Percentiles rank a stretch among this genome's conserved stretches.
phyloP scores from a whole-genome alignment of 345 rosid species.

The Viola odorata region DNA sequence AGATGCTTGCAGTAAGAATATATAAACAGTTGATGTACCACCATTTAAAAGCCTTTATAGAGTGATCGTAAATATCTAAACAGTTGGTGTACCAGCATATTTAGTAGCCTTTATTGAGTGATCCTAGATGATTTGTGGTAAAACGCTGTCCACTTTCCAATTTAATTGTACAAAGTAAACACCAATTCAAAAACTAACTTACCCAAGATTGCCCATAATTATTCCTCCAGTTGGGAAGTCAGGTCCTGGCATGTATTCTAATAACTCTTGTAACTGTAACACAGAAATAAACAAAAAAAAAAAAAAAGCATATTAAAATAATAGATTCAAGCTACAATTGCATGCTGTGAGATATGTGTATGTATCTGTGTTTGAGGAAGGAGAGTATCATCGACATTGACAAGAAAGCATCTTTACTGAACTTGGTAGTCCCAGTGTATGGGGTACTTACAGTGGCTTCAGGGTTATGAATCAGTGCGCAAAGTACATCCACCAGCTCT shows the following conservation, averaged over 20 bases:
- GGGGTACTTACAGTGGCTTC: constrained; percentile 66
- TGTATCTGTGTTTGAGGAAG: too few species aligned
- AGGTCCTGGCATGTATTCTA: constrained; percentile 99
- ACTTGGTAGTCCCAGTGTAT: neutral
- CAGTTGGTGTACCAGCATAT: too few species aligned
- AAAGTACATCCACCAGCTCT: constrained; percentile 89
- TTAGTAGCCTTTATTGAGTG: too few species aligned
- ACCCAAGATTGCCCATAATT: constrained; percentile 96
- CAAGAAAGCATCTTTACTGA: neutral
- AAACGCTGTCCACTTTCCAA: too few species aligned
- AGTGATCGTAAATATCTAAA: too few species aligned
- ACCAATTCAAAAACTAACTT: constrained; percentile 17
- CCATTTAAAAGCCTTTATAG: too few species aligned
- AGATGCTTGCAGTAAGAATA: too few species aligned
- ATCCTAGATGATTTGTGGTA: too few species aligned
- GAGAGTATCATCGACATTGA: too few species aligned
- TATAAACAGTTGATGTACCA: too few species aligned
- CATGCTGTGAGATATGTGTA: too few species aligned
- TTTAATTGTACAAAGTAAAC: neutral
- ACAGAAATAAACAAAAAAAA: neutral
- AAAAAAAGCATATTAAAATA: neutral
- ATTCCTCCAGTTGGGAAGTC: constrained; percentile 98
- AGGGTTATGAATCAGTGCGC: constrained; percentile 83
- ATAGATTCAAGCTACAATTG: too few species aligned
- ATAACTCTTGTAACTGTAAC: constrained; percentile 79